Conservation (phyloP, 306 rosid species). For the Fragaria vesca region DNA sequence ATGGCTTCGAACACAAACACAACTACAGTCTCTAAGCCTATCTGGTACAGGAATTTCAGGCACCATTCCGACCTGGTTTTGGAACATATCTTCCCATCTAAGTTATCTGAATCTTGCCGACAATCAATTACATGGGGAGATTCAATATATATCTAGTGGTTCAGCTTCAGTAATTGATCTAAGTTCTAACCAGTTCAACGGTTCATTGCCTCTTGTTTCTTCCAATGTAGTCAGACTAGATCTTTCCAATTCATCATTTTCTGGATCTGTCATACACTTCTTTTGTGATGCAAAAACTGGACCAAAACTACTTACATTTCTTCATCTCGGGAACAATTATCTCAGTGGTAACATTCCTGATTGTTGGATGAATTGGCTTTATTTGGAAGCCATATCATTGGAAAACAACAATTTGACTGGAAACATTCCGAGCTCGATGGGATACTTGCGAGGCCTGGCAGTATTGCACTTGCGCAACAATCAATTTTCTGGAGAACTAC, state of each 20-base stretch:
- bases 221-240: not conserved
- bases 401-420: not conserved
- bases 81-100: not conserved
- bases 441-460: not conserved
- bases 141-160: not conserved
- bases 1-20: constrained; percentile 32
- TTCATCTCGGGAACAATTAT: constrained; percentile 4
- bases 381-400: not conserved
- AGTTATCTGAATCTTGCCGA: constrained; percentile 13
- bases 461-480: not conserved
- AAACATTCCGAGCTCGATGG: constrained; percentile 12
- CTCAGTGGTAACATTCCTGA: constrained; percentile 16
- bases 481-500: not conserved
- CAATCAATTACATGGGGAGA: constrained; percentile 28
- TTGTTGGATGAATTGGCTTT: constrained; percentile 7
- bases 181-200: not conserved
- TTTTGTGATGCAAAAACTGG: not conserved
- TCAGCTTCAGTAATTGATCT: not conserved
- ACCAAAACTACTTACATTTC: not conserved
- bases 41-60: constrained; percentile 10
- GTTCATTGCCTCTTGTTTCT: not conserved
- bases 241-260: constrained; percentile 11
- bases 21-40: not conserved
- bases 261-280: not conserved
- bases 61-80: constrained; percentile 7